Evolutionary conservation across 495 filamentous ascomycete genomes (phyloP), one percentile per base, ranked within the genome.

Genomic region (Penicillium herquei): DNA sequence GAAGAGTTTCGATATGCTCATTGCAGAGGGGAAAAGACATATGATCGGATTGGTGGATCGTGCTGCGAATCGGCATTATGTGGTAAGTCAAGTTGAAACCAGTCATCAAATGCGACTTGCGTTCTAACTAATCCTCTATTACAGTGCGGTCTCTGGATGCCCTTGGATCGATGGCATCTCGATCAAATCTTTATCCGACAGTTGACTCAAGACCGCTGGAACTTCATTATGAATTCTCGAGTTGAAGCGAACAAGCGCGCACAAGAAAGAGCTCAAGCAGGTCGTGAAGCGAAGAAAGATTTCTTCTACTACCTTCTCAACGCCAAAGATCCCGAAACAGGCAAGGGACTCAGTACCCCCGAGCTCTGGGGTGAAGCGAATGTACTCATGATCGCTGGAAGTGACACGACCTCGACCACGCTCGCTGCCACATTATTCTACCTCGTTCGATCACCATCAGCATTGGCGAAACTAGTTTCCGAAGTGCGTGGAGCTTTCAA

Each of bases 351-450:
- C 59, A 75, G 75, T 10, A 85, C 76, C 10, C 77, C 80, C 2
- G 87, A 92, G 58, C 76, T 90, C 3, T 88, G 84, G 84, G 83
- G 80, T 33, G 87, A 90, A 66, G 82, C 84, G 5, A 87, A 88
- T 63, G 70, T 91, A 0, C 76, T 90, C 3, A 76, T 78, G 68
- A 71, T 76, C 53, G 76, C 73, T 18, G 84, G 83, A 17, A 82
- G 78, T 18, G 85, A 87, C 55, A 86, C 83, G 0, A 83, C 78
- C 14, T 76, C 80, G 0, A 83, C 78, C 3, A 80, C 83, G 7
- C 66, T 88, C 40, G 70, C 83, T 1, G 81, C 80, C 8, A 73
- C 78, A 0, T 67, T 90, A 39, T 88, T 84, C 77, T 87, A 89
- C 64, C 79, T 90, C 31, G 65, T 77, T 17, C 78, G 77, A 16